Evolutionary conservation across 441 rosid genomes (phyloP), one percentile per base, ranked within the genome.

Genomic region (Breynia disticha): DNA sequence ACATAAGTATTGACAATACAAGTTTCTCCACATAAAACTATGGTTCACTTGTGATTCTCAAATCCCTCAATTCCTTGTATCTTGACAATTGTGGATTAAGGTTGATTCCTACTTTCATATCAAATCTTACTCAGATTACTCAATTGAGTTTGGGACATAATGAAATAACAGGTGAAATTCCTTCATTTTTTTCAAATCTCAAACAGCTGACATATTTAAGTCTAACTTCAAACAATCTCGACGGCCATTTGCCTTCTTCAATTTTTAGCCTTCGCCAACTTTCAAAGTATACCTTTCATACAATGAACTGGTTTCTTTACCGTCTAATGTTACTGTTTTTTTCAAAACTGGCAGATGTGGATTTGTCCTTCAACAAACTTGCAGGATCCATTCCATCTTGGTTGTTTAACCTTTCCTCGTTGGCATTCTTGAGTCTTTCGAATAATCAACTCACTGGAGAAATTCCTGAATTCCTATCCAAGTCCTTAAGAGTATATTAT

Each of bases 181-280:
- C 65, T 2, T 13, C 47, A 3, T 20, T 24, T 1, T 5, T 67
- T 1, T 53, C 42, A 38, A 64, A 64, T 48, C 44, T 63, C 37
- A 18, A 48, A 18, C 14, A 59, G 7, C 56, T 54, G 5, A 19
- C n/a, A 15, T 46, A 41, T 2, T 53, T 68, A 2, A 1, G n/a
- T n/a, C n/a, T n/a, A n/a, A n/a, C n/a, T n/a, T n/a, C n/a, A n/a
- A n/a, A n/a, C n/a, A n/a, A n/a, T n/a, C n/a, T n/a, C n/a, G n/a
- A n/a, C n/a, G n/a, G n/a, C n/a, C n/a, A n/a, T n/a, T n/a, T n/a
- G n/a, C n/a, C n/a, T n/a, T n/a, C n/a, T n/a, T n/a, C n/a, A n/a
- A n/a, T n/a, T n/a, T n/a, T n/a, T n/a, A n/a, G n/a, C n/a, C n/a
- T n/a, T n/a, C n/a, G n/a, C n/a, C n/a, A n/a, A n/a, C n/a, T n/a